Evolutionary conservation across 345 rosid species (phyloP).

Genomic region (Anacardium occidentale): DNA sequence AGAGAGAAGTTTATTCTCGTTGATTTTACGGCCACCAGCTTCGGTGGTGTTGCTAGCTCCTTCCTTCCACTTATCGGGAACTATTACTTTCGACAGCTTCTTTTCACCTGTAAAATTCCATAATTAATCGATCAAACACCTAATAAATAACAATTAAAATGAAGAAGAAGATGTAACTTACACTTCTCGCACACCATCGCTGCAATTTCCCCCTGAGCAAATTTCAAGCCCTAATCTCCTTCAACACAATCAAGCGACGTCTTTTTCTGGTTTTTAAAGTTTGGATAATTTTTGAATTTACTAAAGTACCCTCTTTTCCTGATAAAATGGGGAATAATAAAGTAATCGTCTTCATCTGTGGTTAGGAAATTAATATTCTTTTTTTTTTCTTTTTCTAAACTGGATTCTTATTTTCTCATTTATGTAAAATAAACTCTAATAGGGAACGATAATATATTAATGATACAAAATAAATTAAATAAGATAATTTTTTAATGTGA

Average conservation of each 20-base stretch:
- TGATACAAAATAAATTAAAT: no score
- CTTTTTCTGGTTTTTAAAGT: background rate
- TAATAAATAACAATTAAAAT: background rate
- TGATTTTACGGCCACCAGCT: constrained; percentile 93
- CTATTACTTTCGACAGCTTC: constrained; percentile 92
- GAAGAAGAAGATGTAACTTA: constrained; percentile 26
- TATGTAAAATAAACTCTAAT: no score
- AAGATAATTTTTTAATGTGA: no score
- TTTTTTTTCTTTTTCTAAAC: no score
- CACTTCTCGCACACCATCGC: constrained; percentile 95
- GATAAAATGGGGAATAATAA: no score
- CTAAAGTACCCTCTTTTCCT: constrained; percentile 5
- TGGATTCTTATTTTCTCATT: no score
- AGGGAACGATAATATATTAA: no score
- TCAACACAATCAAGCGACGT: background rate
- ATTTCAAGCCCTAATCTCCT: constrained; percentile 30
- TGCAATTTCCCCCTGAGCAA: background rate
- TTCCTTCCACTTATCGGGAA: constrained; percentile 99
- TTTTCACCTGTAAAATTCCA: constrained; percentile 64
- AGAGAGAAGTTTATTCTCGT: constrained; percentile 97
- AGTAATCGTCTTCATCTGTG: no score
- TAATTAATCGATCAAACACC: background rate
- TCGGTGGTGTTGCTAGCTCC: constrained; percentile 95
- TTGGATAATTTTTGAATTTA: background rate
- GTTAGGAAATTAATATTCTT: no score